phyloP scores from a whole-genome alignment of 306 rosid genomes.

The Inga laurina region DNA sequence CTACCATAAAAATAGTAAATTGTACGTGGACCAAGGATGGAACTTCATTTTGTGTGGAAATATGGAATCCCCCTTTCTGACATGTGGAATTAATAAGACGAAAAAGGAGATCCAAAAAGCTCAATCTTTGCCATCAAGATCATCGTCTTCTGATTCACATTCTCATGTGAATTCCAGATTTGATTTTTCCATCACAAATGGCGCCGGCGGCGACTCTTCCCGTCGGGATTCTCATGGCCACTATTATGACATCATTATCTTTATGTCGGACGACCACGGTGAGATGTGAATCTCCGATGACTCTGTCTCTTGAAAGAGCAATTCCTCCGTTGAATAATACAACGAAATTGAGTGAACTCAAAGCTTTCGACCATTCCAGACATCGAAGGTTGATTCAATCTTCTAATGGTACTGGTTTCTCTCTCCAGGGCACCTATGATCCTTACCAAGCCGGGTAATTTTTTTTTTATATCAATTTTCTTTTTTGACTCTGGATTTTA shows the following conservation, averaged over 20 bases:
- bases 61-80: background rate
- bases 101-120: constrained; percentile 11
- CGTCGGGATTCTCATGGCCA: constrained; percentile 34
- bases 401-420: constrained; percentile 55
- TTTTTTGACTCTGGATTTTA: background rate
- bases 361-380: constrained; percentile 58
- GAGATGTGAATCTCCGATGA: constrained; percentile 44
- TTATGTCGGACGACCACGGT: constrained; percentile 25
- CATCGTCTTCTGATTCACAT: constrained; percentile 24
- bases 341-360: constrained; percentile 63
- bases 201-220: constrained; percentile 33
- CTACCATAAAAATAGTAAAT: background rate
- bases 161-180: constrained; percentile 31
- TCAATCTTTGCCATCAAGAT: constrained; percentile 4
- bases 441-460: constrained; percentile 74
- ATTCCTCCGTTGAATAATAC: constrained; percentile 70
- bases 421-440: constrained; percentile 71
- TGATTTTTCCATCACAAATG: constrained; percentile 26
- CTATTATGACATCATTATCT: constrained; percentile 24
- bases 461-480: background rate
- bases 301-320: constrained; percentile 71
- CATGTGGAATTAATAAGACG: background rate
- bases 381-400: constrained; percentile 79
- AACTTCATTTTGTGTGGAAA: background rate
- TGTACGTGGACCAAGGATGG: constrained; percentile 4